These are phyloP conservation scores for Diaporthe humulicola DNA, from an alignment of 2,329 filamentous ascomycete genomes.

Conservation along the genomic window DNA sequence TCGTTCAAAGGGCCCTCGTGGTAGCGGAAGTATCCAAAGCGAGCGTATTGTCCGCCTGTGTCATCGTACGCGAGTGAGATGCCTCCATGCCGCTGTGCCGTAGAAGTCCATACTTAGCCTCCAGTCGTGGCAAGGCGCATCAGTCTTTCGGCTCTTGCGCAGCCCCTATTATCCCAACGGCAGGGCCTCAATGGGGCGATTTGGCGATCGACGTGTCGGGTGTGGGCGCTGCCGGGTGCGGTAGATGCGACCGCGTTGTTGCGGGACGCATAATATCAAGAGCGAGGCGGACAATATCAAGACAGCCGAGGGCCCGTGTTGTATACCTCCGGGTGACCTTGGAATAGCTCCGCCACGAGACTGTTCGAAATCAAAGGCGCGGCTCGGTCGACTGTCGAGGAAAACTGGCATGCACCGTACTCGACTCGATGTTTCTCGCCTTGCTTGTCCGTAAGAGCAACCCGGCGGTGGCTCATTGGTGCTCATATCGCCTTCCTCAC, in stretches of 20 bases:
- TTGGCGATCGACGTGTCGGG: background rate
- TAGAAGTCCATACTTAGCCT: background rate
- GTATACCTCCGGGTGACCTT: background rate
- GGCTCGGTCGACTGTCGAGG: background rate
- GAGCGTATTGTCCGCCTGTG: background rate
- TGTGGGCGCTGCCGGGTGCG: background rate
- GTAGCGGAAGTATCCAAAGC: background rate
- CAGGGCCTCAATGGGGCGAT: background rate
- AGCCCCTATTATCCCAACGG: background rate
- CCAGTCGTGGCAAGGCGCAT: background rate
- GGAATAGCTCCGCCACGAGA: background rate
- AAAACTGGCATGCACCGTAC: background rate
- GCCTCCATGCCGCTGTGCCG: background rate
- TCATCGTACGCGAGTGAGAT: background rate
- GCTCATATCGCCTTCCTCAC: background rate
- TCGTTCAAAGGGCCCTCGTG: slow-evolving; percentile 1
- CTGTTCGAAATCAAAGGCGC: slow-evolving; percentile 2
- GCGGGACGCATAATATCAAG: slow-evolving; percentile 25
- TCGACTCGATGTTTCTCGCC: background rate
- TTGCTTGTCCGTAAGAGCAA: background rate
- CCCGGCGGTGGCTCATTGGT: too few relatives aligned
- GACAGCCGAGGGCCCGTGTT: background rate
- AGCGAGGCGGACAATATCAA: slow-evolving; percentile 34
- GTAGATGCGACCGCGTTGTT: background rate
- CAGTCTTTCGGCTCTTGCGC: background rate